Conservation (phyloP, 352 stramenopile genomes). For the Phytophthora idaei region DNA sequence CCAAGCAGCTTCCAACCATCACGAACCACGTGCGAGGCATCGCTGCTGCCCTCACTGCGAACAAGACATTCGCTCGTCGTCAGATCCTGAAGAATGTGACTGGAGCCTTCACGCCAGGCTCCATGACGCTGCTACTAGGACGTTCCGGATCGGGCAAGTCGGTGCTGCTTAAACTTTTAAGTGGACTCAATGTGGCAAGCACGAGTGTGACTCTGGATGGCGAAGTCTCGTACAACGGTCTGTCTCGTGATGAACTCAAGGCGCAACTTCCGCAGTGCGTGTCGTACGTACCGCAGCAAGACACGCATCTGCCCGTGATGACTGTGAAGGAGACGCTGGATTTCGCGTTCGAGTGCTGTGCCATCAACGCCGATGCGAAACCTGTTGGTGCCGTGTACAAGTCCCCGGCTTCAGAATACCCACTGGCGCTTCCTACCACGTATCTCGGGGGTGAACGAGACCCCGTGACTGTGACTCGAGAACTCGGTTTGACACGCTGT, state of each 20-base stretch:
- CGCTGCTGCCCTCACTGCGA: slow-evolving; percentile 38
- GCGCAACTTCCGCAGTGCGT: slow-evolving; percentile 49
- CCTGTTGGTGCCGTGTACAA: slow-evolving; percentile 29
- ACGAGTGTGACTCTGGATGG: slow-evolving; percentile 34
- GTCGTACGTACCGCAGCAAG: slow-evolving; percentile 57
- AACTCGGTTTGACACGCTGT: slow-evolving; percentile 53
- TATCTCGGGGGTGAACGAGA: slow-evolving; percentile 49
- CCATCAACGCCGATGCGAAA: slow-evolving; percentile 32
- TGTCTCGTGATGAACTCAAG: slow-evolving; percentile 32
- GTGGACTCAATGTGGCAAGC: slow-evolving; percentile 31
- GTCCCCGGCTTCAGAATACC: slow-evolving; percentile 25
- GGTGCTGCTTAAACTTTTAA: slow-evolving; percentile 51
- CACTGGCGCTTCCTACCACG: slow-evolving; percentile 31
- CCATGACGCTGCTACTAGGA: slow-evolving; percentile 59
- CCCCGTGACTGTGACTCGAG: slow-evolving; percentile 25
- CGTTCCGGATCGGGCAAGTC: slow-evolving; percentile 57
- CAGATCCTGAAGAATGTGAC: slow-evolving; percentile 53
- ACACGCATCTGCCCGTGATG: slow-evolving; percentile 84
- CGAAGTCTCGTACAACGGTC: slow-evolving; percentile 53
- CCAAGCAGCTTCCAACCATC: slow-evolving; percentile 58
- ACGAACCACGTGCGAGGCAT: slow-evolving; percentile 52
- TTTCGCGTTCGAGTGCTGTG: slow-evolving; percentile 90
- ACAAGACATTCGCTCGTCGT: slow-evolving; percentile 47
- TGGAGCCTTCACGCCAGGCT: slow-evolving; percentile 44
- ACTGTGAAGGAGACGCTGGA: slow-evolving; percentile 94